Base-by-base conservation (phyloP, 352 stramenopile genomes). In the Phytopythium litorale region DNA sequence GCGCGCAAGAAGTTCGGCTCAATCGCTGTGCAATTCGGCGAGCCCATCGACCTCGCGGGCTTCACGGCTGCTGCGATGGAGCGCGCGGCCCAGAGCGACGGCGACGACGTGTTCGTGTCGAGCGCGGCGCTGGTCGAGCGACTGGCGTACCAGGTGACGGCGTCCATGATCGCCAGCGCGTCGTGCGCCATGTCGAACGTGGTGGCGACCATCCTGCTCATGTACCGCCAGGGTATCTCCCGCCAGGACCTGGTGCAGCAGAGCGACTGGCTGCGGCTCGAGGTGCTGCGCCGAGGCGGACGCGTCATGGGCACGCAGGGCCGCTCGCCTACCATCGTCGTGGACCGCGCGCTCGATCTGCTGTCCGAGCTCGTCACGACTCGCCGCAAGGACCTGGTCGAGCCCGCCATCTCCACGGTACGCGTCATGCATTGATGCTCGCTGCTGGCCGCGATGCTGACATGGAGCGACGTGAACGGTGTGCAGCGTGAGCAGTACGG, bases 1-100 rank as follows among this genome's bases (percentile, higher is more conserved):
- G 68, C 87, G 48, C 83, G 82, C 58, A 86, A 91, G 54, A 88
- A 92, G 60, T 94, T 92, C 60, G 86, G 86, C 16, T 92, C 81
- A 2, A 88, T 92, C 45, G 89, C 84, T 7, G 81, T 94, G 23
- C 80, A 91, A 33, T 92, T 92, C 62, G 84, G 80, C 6, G 57
- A 68, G 4, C 84, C 86, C 23, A 83, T 94, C 58, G 82, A 89
- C 55, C 56, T 94, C 9, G 78, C 80, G 28, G 50, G 86, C 35
- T 83, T 89, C 50, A 69, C 81, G 6, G 66, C 69, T 28, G 35
- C 66, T 32, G 60, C 50, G 28, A 32, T 75, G 12, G 66, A 64
- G 11, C 73, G 63, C 7, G 68, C 62, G 6, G 42, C 70, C 18
- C 68, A 77, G 7, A 55, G 35, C 3, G 51, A 43, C 0, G 56